Conservation (phyloP, 129 eudicot species). For the Ambrosia artemisiifolia region DNA sequence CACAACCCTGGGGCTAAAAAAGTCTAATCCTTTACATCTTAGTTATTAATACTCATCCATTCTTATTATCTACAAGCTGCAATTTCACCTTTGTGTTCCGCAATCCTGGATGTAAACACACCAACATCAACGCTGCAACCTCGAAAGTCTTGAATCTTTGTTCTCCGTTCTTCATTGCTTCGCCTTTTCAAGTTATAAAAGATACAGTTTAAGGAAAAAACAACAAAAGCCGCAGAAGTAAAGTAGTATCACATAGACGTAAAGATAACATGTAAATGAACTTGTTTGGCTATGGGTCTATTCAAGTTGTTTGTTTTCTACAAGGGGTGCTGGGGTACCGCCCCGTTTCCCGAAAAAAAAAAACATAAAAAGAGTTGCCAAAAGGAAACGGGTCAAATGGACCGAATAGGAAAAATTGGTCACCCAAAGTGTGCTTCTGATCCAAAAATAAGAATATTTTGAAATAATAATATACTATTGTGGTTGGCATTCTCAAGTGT, state of each 20-base stretch:
- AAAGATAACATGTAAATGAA: neutral
- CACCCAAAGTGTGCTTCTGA: neutral
- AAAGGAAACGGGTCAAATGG: neutral
- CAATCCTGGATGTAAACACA: slow-evolving; percentile 24
- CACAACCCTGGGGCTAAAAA: slow-evolving; percentile 26
- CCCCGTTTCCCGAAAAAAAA: too few species aligned
- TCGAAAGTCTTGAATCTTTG: neutral
- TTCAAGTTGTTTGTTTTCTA: neutral
- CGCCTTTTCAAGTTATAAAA: slow-evolving; percentile 27
- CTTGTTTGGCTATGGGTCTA: neutral
- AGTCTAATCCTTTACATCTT: slow-evolving; percentile 25
- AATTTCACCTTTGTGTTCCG: slow-evolving; percentile 12
- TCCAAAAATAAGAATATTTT: neutral
- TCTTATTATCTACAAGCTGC: slow-evolving; percentile 36
- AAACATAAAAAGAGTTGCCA: neutral
- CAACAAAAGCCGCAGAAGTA: neutral
- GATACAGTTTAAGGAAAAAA: neutral
- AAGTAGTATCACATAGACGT: neutral
- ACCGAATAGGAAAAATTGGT: neutral
- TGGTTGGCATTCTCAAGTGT: neutral
- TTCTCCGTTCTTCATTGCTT: slow-evolving; percentile 27
- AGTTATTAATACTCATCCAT: slow-evolving; percentile 18
- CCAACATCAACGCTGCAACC: slow-evolving; percentile 16
- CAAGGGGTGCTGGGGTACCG: neutral
- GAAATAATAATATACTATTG: neutral